Percentiles rank a stretch among this genome's conserved stretches.
Evolutionary conservation across 225 moss, liverwort and hornwort genomes (phyloP).

Genomic region (Thuidium tamariscinum): DNA sequence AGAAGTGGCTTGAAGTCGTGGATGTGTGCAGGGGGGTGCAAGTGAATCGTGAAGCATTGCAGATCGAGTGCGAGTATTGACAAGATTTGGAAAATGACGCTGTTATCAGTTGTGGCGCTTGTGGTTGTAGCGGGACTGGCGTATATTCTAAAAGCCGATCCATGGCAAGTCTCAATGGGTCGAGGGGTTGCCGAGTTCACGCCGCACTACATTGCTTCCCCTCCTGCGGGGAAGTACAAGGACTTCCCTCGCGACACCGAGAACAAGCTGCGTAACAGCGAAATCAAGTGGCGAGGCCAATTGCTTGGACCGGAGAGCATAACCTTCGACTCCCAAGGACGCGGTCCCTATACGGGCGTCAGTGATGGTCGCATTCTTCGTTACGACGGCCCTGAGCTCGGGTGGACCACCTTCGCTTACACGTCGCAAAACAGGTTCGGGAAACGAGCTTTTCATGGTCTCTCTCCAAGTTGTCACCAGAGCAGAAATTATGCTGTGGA

Average conservation of each 20-base stretch:
- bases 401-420: slow-evolving; percentile 80
- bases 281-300: slow-evolving; percentile 27
- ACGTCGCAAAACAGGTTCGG: slow-evolving; percentile 51
- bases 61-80: neutral
- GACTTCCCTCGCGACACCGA: slow-evolving; percentile 24
- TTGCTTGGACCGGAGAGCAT: slow-evolving; percentile 74
- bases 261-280: slow-evolving; percentile 29
- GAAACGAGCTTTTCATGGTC: neutral
- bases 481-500: neutral
- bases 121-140: slow-evolving; percentile 11
- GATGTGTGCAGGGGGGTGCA: neutral
- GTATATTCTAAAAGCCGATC: slow-evolving; percentile 21
- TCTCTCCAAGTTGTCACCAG: neutral
- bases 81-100: neutral
- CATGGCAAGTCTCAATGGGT: slow-evolving; percentile 19
- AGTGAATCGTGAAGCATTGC: neutral
- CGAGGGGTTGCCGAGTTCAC: slow-evolving; percentile 12
- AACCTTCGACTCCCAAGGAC: slow-evolving; percentile 59
- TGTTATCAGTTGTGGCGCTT: neutral
- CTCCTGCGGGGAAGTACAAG: neutral
- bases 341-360: slow-evolving; percentile 73
- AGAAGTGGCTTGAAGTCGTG: neutral
- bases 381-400: slow-evolving; percentile 68
- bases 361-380: slow-evolving; percentile 74
- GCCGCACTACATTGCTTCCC: slow-evolving; percentile 14